Base-by-base conservation (phyloP, 352 stramenopile genomes). In the Salisapilia sapeloensis region DNA sequence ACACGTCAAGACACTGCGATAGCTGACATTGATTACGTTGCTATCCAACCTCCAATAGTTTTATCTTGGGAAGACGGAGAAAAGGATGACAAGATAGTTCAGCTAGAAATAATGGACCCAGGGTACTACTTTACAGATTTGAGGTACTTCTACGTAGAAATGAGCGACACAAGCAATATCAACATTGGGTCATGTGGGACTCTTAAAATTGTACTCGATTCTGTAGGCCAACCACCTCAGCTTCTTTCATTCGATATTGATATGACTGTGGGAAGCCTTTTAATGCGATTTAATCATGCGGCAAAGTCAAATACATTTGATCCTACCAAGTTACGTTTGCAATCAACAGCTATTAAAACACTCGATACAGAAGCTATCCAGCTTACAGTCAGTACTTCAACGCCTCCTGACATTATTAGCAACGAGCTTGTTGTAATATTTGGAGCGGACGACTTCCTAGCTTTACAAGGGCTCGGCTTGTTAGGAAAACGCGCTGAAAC, bases 1-100 rank as follows among this genome's bases (percentile, higher is more conserved):
- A 63, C 53, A 0, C 14, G 78, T 4, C 49, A 58, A 12, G 53
- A 40, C 17, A 80, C 72, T n/a, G 65, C 67, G n/a, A 53, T 25
- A 1, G 35, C 33, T 2, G 56, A 56, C 5, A 40, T 79, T 5
- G 72, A 87, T 38, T 84, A 59, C 34, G 47, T 55, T 2, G 20
- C 54, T 4, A 15, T 83, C 3, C 29, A 29, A 1, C 20, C 37
- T 5, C 36, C 25, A 1, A 42, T 26, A 12, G 15, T 40, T 2
- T 16, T 70, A 10, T 17, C 15, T 12, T 84, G 67, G 67, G 17
- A 3, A 6, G 56, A 62, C 13, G 41, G 29, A 5, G 55, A 70
- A 10, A 36, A n/a, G 6, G 24, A 41, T 0, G 35, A 45, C 22
- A 79, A 84, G 28, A 28, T 49, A 0, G 32, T 84, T 2, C 27